Evolutionary conservation across 1,284 basidiomycete species (phyloP), one percentile per base, ranked within the genome.

Genomic region (Termitomyces sp.): DNA sequence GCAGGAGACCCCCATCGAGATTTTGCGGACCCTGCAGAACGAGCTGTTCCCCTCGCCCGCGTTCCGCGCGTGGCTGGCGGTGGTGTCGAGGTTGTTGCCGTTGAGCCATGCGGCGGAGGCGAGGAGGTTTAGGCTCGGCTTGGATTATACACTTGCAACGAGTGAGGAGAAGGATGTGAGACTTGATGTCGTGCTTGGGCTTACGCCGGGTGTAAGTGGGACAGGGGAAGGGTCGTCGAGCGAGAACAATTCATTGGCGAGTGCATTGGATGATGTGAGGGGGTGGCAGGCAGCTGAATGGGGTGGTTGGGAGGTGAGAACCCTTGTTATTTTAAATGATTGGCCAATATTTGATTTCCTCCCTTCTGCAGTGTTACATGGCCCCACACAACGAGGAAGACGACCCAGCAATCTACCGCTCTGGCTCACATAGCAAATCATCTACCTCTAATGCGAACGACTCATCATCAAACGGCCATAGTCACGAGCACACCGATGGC

Each of bases 141-240:
- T 98, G 61, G 95, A 98, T 72, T 98, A 98, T 70, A 97, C 95
- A 17, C 81, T 99, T 1, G 96, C 96, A 31, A 89, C 90, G 59
- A 91, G 92, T 56, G 91, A 96, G 64, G 88, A 90, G 59, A 81
- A 77, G 56, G 90, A 93, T 67, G 84, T 86, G 41, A 76, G 92
- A 59, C 73, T 98, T 61, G 96, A 99, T 67, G 84, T 94, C 10
- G 88, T 90, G 55, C 79, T 99, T n/a, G 92, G 90, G 9, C 72
- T 98, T 60, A 98, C 94, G 24, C 94, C 94, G 21, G 82, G 86
- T 65, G 76, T 79, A 64, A 76, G 39, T 60, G 66, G 64, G 55
- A 61, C 69, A 67, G 62, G 72, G 65, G 52, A 75, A 30, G 54
- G 43, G 3, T 57, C 53, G 1, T 58, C 55, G 59, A 65, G 64